Percentiles rank a stretch among this genome's conserved stretches.
These are phyloP conservation scores for Boletus sp. DNA, from an alignment of 768 basidiomycete species.

Conservation along the genomic window DNA sequence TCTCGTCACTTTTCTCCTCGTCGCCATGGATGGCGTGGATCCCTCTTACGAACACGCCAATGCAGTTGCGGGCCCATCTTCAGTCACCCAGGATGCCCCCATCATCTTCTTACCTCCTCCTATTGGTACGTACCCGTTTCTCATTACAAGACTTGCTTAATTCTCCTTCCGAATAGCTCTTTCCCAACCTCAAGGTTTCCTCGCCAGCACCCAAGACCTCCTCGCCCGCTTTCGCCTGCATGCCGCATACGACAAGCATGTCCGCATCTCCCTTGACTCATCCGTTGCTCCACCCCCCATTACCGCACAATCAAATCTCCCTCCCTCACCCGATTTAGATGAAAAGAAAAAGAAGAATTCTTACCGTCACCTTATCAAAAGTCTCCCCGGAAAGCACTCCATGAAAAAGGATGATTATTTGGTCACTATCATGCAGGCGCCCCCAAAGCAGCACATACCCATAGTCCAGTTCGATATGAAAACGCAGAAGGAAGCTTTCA, in stretches of 20 bases:
- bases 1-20: slow-evolving; percentile 17
- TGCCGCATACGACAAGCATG: slow-evolving; percentile 78
- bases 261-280: slow-evolving; percentile 46
- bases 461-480: slow-evolving; percentile 61
- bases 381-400: slow-evolving; percentile 75
- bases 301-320: slow-evolving; percentile 31
- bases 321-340: slow-evolving; percentile 51
- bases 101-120: slow-evolving; percentile 31
- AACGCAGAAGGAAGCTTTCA: slow-evolving; percentile 71
- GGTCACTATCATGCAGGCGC: slow-evolving; percentile 58
- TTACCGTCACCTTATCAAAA: slow-evolving; percentile 75
- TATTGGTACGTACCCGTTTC: slow-evolving; percentile 27
- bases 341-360: slow-evolving; percentile 74
- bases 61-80: slow-evolving; percentile 65
- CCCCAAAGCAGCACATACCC: slow-evolving; percentile 65
- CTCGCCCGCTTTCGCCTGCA: slow-evolving; percentile 68
- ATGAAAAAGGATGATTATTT: slow-evolving; percentile 78
- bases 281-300: slow-evolving; percentile 25
- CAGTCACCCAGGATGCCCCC: slow-evolving; percentile 21
- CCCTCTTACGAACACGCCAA: slow-evolving; percentile 37
- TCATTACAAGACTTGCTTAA: slow-evolving; percentile 8
- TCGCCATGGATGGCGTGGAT: slow-evolving; percentile 31
- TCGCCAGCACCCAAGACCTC: slow-evolving; percentile 77
- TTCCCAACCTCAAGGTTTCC: slow-evolving; percentile 40
- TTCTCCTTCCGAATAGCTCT: slow-evolving; percentile 21